phyloP scores from a whole-genome alignment of 768 basidiomycete species.

The Boletus tomentosulus region DNA sequence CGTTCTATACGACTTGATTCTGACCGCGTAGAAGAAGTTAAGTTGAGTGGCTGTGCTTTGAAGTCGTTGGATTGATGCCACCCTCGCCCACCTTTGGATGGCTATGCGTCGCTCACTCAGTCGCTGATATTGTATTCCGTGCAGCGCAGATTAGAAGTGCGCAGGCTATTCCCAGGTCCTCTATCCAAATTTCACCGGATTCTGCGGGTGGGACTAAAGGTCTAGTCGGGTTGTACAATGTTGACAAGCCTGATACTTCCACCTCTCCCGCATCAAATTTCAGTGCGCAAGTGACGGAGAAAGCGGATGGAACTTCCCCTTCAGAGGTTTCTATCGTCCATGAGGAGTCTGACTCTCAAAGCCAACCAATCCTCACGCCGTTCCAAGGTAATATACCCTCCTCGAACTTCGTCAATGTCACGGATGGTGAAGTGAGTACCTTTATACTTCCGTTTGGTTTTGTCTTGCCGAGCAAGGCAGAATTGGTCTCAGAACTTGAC shows the following conservation, averaged over 20 bases:
- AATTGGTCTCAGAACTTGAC: not conserved
- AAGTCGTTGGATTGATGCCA: conserved; percentile 43
- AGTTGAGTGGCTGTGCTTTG: conserved; percentile 13
- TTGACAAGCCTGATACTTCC: not conserved
- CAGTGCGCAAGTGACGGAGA: too few species aligned
- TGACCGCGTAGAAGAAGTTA: too few species aligned
- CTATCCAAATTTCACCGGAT: not conserved
- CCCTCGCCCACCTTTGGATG: conserved; percentile 68
- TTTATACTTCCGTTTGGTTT: not conserved
- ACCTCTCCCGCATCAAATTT: not conserved
- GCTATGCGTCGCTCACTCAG: conserved; percentile 61
- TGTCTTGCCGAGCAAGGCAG: not conserved
- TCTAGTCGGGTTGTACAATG: not conserved
- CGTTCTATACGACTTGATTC: too few species aligned
- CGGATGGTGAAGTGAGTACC: conserved; percentile 6
- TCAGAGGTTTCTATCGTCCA: not conserved
- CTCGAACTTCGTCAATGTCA: not conserved
- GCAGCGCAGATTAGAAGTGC: conserved; percentile 56
- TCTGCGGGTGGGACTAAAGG: not conserved
- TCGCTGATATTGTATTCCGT: conserved; percentile 57
- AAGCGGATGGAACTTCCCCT: not conserved
- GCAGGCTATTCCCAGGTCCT: conserved; percentile 21
- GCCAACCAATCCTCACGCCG: too few species aligned
- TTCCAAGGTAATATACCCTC: not conserved
- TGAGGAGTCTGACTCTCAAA: not conserved